Evolutionary conservation across 306 rosid genomes (phyloP).

Genomic region (Quercus parvula): DNA sequence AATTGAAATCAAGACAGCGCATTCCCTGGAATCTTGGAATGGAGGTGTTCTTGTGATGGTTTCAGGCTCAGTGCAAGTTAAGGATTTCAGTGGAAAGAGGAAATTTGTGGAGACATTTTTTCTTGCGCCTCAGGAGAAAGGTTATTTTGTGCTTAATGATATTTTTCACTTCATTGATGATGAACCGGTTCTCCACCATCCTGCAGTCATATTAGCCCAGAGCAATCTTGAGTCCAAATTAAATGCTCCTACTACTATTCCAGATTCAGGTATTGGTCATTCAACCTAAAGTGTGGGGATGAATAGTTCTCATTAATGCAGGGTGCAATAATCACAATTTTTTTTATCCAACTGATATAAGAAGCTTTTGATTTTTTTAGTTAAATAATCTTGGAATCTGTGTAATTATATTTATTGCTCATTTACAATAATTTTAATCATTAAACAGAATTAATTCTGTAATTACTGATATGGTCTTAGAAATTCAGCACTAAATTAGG

Average conservation of each 20-base stretch:
- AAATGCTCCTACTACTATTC: conserved; percentile 44
- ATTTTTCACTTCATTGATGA: conserved; percentile 87
- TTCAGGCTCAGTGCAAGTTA: conserved; percentile 77
- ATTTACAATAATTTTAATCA: not conserved
- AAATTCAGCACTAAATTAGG: too few relatives aligned
- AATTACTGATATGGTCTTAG: not conserved
- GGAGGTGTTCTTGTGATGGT: conserved; percentile 95
- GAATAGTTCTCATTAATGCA: not conserved
- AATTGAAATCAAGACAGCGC: conserved; percentile 82
- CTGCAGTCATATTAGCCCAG: conserved; percentile 71
- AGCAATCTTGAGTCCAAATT: conserved; percentile 56
- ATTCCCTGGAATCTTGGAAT: conserved; percentile 89
- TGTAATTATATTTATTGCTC: not conserved
- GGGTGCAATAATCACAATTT: not conserved
- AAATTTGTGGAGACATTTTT: conserved; percentile 90
- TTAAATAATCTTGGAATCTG: not conserved
- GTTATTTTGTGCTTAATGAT: conserved; percentile 83
- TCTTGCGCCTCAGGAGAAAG: conserved; percentile 97
- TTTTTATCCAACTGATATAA: not conserved
- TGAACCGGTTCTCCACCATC: conserved; percentile 69
- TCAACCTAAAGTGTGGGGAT: not conserved
- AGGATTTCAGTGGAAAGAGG: conserved; percentile 64
- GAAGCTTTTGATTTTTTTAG: not conserved
- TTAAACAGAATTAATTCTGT: not conserved
- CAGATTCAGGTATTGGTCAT: conserved; percentile 58